Evolutionary conservation across 1,284 basidiomycete genomes (phyloP).

Genomic region (Cystobasidiaceae sp.): DNA sequence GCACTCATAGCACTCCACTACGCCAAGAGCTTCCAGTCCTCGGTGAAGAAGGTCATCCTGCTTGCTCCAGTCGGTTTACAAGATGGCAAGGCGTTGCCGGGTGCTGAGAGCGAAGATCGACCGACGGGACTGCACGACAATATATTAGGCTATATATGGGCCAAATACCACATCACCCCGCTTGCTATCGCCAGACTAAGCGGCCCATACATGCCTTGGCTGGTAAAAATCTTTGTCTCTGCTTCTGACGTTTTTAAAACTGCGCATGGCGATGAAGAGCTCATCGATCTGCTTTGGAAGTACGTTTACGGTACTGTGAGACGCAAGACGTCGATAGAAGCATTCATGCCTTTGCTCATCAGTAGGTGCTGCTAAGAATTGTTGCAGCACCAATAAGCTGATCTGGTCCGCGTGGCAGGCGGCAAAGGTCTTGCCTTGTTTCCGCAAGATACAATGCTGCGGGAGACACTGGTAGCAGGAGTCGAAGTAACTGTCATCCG

Average conservation of each 20-base stretch:
- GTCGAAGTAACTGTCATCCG: background rate
- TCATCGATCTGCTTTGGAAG: background rate
- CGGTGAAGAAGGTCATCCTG: background rate
- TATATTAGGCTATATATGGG: background rate
- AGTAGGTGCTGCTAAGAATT: background rate
- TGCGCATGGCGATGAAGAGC: background rate
- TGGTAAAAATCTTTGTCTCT: background rate
- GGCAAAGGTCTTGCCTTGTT: background rate
- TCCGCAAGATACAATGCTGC: background rate
- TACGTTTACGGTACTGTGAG: background rate
- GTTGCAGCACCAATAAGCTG: background rate
- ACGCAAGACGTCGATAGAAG: background rate
- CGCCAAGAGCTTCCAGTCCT: background rate
- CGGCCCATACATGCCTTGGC: background rate
- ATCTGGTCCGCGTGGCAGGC: background rate
- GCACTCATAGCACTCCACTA: background rate
- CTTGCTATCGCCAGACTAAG: background rate
- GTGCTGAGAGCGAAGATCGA: background rate
- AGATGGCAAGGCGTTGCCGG: too few relatives aligned
- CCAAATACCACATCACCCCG: background rate
- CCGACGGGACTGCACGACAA: background rate
- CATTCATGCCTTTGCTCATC: background rate
- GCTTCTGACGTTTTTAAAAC: background rate
- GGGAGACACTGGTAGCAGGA: background rate
- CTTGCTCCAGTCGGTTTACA: background rate